Percentiles rank a stretch among this genome's conserved stretches.
Evolutionary conservation across 257 asterid genomes (phyloP).

Genomic region (Solanum corneliomulleri): DNA sequence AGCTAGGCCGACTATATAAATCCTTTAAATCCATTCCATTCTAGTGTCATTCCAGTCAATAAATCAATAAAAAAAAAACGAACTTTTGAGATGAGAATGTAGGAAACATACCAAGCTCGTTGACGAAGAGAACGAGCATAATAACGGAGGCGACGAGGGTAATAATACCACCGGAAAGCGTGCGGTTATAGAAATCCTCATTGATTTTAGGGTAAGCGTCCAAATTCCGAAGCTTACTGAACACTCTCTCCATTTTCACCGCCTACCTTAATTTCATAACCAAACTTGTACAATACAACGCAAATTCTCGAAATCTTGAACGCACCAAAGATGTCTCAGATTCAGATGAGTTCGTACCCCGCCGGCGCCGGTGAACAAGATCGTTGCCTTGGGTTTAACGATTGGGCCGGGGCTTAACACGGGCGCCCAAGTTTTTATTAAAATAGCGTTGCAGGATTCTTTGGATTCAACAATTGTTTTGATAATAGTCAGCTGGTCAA

Average conservation of each 20-base stretch:
- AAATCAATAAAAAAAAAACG: background rate
- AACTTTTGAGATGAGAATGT: background rate
- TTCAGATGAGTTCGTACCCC: background rate
- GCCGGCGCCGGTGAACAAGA: background rate
- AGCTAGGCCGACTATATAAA: background rate
- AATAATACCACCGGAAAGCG: constrained; percentile 84
- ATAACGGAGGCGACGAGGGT: constrained; percentile 61
- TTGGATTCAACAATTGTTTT: background rate
- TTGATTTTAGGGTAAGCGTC: constrained; percentile 93
- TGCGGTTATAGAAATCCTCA: constrained; percentile 93
- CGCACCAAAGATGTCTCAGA: background rate
- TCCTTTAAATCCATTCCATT: background rate
- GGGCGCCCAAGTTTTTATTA: background rate
- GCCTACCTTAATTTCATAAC: background rate
- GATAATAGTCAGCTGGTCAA: background rate
- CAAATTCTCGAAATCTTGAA: background rate
- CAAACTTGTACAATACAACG: background rate
- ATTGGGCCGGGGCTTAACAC: background rate
- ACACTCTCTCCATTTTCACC: constrained; percentile 37
- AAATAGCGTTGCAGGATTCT: background rate
- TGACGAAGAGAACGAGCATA: constrained; percentile 68
- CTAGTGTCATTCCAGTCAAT: background rate
- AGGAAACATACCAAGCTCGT: constrained; percentile 66
- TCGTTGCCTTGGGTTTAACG: background rate
- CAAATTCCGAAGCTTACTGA: constrained; percentile 66